Evolutionary conservation across 2,329 filamentous ascomycete genomes (phyloP).

Genomic region (Penicillium sp.): DNA sequence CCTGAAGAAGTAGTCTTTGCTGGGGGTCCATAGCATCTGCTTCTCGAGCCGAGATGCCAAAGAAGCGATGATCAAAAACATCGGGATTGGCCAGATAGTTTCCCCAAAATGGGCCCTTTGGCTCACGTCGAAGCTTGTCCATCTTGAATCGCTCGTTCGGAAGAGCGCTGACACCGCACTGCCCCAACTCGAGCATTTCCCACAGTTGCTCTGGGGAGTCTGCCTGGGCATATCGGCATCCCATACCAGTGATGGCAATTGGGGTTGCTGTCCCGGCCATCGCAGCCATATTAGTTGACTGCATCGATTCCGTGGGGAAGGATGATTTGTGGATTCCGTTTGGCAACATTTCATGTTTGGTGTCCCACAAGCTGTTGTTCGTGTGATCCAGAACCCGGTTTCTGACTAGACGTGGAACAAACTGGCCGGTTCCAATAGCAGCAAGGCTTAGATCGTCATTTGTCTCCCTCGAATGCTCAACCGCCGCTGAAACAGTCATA

Average conservation of each 20-base stretch:
- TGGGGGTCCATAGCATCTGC: slow-evolving; percentile 28
- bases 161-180: neutral
- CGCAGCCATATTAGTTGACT: too few relatives aligned
- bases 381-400: neutral
- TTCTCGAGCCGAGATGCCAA: slow-evolving; percentile 22
- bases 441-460: neutral
- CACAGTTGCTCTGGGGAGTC: neutral
- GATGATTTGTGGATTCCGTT: neutral
- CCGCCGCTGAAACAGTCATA: neutral
- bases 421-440: neutral
- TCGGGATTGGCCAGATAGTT: slow-evolving; percentile 1
- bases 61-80: slow-evolving; percentile 28
- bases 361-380: neutral
- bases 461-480: neutral
- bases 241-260: neutral
- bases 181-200: neutral
- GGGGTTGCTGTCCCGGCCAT: neutral
- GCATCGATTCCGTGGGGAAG: too few relatives aligned
- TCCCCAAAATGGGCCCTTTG: neutral
- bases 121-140: neutral
- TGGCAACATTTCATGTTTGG: neutral
- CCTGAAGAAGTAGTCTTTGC: slow-evolving; percentile 26
- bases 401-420: neutral
- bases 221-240: neutral
- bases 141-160: slow-evolving; percentile 1